Conservation (phyloP, 2,329 filamentous ascomycete species). For the Aureobasidium sp. region DNA sequence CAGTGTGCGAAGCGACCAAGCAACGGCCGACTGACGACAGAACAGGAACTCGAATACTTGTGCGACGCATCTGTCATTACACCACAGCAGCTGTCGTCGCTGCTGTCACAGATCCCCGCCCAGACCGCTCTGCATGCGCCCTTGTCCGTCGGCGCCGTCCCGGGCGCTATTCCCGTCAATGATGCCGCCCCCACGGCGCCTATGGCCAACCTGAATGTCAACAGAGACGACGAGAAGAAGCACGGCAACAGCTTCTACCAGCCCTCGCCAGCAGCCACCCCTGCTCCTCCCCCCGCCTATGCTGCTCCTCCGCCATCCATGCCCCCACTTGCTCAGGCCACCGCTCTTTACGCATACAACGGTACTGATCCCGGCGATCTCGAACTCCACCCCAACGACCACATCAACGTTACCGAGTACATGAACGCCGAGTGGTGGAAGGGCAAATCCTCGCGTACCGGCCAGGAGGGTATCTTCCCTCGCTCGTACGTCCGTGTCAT, state of each 20-base stretch:
- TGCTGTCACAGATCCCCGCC: constrained; percentile 66
- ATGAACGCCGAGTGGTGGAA: constrained; percentile 98
- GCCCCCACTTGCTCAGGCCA: constrained; percentile 62
- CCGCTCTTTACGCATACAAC: constrained; percentile 76
- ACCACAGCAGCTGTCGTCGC: constrained; percentile 65
- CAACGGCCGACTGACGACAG: background rate
- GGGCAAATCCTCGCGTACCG: constrained; percentile 76
- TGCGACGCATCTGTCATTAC: constrained; percentile 75
- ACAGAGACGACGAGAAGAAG: constrained; percentile 30
- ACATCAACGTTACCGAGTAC: constrained; percentile 74
- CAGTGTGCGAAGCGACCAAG: background rate
- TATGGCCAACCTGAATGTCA: constrained; percentile 30
- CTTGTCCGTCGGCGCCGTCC: constrained; percentile 31
- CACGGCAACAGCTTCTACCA: constrained; percentile 31
- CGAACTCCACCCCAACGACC: constrained; percentile 72
- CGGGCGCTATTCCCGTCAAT: constrained; percentile 21
- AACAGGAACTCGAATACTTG: constrained; percentile 85
- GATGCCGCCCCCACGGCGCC: constrained; percentile 26
- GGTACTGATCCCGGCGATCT: constrained; percentile 77
- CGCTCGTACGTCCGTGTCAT: constrained; percentile 72
- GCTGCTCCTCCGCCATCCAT: constrained; percentile 36
- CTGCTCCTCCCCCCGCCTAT: constrained; percentile 49
- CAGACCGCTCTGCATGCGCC: constrained; percentile 53
- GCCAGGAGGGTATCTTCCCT: constrained; percentile 90
- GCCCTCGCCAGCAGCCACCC: constrained; percentile 35